These are phyloP conservation scores for Mycena albidolilacea DNA, from an alignment of 768 basidiomycete species.

Conservation along the genomic window DNA sequence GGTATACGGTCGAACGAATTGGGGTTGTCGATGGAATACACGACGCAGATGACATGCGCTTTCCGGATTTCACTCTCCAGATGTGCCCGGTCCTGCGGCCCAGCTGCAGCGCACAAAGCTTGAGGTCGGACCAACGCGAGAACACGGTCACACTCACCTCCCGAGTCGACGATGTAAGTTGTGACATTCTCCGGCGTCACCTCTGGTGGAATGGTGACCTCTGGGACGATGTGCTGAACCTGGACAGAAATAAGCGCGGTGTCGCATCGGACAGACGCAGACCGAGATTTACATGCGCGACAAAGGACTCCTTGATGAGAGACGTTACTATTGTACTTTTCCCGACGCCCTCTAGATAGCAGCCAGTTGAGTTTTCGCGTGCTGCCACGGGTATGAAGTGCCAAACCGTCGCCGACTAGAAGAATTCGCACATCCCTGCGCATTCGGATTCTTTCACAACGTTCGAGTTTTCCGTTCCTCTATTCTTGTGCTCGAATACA, in stretches of 20 bases:
- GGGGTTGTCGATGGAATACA: conserved; percentile 97
- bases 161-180: conserved; percentile 97
- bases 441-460: conserved; percentile 57
- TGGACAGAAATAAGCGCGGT: conserved; percentile 48
- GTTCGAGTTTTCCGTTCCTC: no score
- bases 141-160: conserved; percentile 70
- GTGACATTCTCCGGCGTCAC: conserved; percentile 98
- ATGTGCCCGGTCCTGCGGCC: conserved; percentile 87
- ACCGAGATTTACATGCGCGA: conserved; percentile 77
- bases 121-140: conserved; percentile 24
- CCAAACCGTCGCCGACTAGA: conserved; percentile 92
- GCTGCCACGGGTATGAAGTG: conserved; percentile 1
- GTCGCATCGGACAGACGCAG: conserved; percentile 25
- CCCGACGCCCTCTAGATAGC: conserved; percentile 89
- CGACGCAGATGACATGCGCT: conserved; percentile 98
- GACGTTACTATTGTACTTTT: conserved; percentile 98
- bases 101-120: conserved; percentile 64
- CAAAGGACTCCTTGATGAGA: conserved; percentile 95
- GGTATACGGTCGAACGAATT: conserved; percentile 98
- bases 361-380: conserved; percentile 33
- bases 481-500: not conserved
- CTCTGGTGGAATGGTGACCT: conserved; percentile 98
- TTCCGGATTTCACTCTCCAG: conserved; percentile 96
- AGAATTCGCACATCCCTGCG: conserved; percentile 95
- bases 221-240: conserved; percentile 96